Percentiles rank a stretch among this genome's conserved stretches.
Evolutionary conservation across 2,329 filamentous ascomycete species (phyloP).

Genomic region (Geosmithia putterillii): DNA sequence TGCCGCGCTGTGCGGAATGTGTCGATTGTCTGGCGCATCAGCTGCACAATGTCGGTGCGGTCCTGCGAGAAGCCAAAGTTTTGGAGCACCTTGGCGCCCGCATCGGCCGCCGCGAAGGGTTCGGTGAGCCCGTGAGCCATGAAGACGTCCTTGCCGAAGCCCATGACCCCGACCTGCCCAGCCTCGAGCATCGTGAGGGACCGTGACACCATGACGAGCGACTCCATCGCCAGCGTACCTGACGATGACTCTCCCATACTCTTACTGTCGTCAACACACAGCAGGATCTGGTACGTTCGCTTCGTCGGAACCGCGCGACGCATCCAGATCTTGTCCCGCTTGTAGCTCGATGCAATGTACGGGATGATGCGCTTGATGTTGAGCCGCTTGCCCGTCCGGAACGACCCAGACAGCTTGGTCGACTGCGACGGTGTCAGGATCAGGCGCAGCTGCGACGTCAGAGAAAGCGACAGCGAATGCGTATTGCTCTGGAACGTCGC

Average conservation of each 20-base stretch:
- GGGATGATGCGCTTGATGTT: slow-evolving; percentile 99
- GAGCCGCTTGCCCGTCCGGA: slow-evolving; percentile 92
- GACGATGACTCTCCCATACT: slow-evolving; percentile 78
- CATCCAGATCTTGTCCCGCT: slow-evolving; percentile 99
- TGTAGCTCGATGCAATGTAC: slow-evolving; percentile 96
- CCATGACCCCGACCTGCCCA: slow-evolving; percentile 82
- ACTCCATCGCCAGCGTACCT: slow-evolving; percentile 78
- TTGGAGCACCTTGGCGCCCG: slow-evolving; percentile 73
- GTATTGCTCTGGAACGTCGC: slow-evolving; percentile 72
- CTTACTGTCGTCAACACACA: slow-evolving; percentile 91
- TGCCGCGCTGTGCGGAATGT: slow-evolving; percentile 68
- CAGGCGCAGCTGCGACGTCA: slow-evolving; percentile 89
- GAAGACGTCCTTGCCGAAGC: slow-evolving; percentile 75
- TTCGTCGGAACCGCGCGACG: slow-evolving; percentile 83
- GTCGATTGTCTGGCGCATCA: slow-evolving; percentile 67
- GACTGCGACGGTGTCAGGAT: slow-evolving; percentile 91
- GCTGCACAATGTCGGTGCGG: slow-evolving; percentile 70
- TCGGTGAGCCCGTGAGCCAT: slow-evolving; percentile 77
- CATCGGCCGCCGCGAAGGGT: slow-evolving; percentile 57
- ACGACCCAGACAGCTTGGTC: slow-evolving; percentile 91
- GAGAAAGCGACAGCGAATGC: slow-evolving; percentile 71
- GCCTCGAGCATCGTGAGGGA: slow-evolving; percentile 86
- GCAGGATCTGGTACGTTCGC: slow-evolving; percentile 90
- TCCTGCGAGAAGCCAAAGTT: slow-evolving; percentile 77
- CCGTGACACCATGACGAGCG: slow-evolving; percentile 80